phyloP scores from a whole-genome alignment of 2,329 filamentous ascomycete genomes.

The Metarhizium anisopliae region DNA sequence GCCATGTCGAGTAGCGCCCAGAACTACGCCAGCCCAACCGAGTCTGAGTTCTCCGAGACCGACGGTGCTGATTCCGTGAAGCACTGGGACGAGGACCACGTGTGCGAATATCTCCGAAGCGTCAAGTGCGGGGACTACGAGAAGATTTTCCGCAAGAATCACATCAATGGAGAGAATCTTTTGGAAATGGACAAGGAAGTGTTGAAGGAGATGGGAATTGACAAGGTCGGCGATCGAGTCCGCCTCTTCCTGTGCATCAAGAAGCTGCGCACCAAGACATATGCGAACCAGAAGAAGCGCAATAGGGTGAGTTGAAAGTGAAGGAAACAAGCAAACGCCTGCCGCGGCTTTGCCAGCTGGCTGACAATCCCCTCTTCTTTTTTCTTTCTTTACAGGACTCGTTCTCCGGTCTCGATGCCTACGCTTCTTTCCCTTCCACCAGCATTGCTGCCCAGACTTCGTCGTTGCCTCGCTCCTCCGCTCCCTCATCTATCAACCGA shows the following conservation, averaged over 20 bases:
- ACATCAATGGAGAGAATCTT: conserved; percentile 95
- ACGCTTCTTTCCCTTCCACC: conserved; percentile 31
- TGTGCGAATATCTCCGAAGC: conserved; percentile 81
- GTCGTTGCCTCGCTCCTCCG: conserved; percentile 42
- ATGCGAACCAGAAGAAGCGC: conserved; percentile 70
- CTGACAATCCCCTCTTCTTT: background rate
- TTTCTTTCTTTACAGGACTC: conserved; percentile 53
- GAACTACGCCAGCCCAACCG: conserved; percentile 71
- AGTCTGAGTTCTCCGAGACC: conserved; percentile 84
- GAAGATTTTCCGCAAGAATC: conserved; percentile 78
- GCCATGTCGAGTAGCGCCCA: conserved; percentile 41
- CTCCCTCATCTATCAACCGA: conserved; percentile 36
- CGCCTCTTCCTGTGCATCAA: conserved; percentile 82
- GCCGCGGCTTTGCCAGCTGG: background rate
- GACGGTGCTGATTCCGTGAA: conserved; percentile 68
- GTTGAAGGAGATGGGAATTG: conserved; percentile 95
- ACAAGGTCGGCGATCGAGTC: conserved; percentile 93
- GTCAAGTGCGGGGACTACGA: conserved; percentile 95
- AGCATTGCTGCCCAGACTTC: conserved; percentile 44
- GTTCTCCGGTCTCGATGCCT: conserved; percentile 66
- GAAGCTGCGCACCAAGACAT: conserved; percentile 68
- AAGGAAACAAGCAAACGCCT: background rate
- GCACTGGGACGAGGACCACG: conserved; percentile 86
- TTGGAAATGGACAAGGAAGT: conserved; percentile 96
- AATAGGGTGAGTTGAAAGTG: conserved; percentile 58